Evolutionary conservation across 352 stramenopile species (phyloP), one percentile per base, ranked within the genome.

Genomic region (Globisporangium recalcitrans): DNA sequence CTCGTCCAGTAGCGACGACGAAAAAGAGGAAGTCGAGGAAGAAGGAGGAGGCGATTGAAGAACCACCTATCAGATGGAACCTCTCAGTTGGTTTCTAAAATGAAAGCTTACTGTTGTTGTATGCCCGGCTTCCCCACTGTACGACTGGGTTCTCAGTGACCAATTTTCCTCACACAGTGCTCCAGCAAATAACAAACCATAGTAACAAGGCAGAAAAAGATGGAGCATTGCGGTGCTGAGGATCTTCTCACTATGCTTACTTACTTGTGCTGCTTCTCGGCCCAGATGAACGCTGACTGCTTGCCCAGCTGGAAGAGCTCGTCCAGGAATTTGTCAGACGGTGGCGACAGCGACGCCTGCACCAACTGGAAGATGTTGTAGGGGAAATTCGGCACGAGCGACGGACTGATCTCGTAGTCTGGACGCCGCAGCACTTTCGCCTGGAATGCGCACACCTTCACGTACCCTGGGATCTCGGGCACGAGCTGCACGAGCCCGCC

Each of bases 331-430:
- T 71, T 40, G 6, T 72, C 38, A 19, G 83, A 58, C 4, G 85
- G 82, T 42, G 85, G 82, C 40, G 88, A 73, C 19, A 94, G 63
- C 19, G 83, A 65, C 53, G 75, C 89, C 14, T 73, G 75, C 8
- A 61, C 60, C 44, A 94, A 64, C 52, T 92, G 70, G 47, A 78
- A 68, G 52, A 90, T 75, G 8, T 62, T 67, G 54, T 74, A 85
- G 9, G 83, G 80, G 58, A 92, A 92, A 0, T 76, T 49, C 1
- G 68, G 57, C 44, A 91, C 76, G 21, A 91, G 65, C 16, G 77
- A 86, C 44, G 85, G 85, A 63, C 80, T 89, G 60, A 94, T 90
- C 47, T 87, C 79, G 62, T 92, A 91, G 70, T 89, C 82, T 3
- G 59, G 47, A 8, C 80, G 75, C 32, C 80, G 70, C 38, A 93